phyloP scores from a whole-genome alignment of 176 grass and related monocot genomes.

The Hyparrhenia diplandra region DNA sequence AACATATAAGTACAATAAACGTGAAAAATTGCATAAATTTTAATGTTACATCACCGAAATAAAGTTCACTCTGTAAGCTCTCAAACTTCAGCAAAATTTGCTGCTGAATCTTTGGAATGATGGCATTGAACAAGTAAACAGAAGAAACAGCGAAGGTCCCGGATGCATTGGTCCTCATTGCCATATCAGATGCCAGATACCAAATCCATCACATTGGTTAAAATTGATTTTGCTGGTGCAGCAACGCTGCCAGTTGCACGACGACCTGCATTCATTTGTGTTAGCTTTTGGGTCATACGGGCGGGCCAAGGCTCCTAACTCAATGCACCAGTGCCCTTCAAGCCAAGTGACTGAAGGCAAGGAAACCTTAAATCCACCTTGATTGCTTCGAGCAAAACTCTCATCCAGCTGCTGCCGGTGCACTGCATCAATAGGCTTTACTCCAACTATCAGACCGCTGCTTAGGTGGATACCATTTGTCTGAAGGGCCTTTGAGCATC shows the following conservation, averaged over 20 bases:
- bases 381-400: conserved; percentile 33
- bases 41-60: conserved; percentile 26
- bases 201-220: conserved; percentile 75
- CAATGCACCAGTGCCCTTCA: conserved; percentile 25
- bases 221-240: conserved; percentile 62
- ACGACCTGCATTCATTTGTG: conserved; percentile 32
- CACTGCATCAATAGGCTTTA: conserved; percentile 73
- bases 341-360: conserved; percentile 32
- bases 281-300: conserved; percentile 48
- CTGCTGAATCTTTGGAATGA: not conserved
- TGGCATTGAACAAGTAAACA: not conserved
- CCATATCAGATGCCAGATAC: conserved; percentile 76
- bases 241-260: conserved; percentile 48
- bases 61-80: not conserved
- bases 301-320: conserved; percentile 46
- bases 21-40: not conserved
- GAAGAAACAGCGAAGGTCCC: not conserved
- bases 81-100: conserved; percentile 11
- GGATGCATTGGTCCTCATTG: not conserved
- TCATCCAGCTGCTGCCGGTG: conserved; percentile 62
- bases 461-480: conserved; percentile 78
- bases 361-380: conserved; percentile 77
- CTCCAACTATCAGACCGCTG: conserved; percentile 72
- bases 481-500: conserved; percentile 73
- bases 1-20: not conserved